phyloP scores from a whole-genome alignment of 345 rosid genomes.

The Bruguiera parviflora region DNA sequence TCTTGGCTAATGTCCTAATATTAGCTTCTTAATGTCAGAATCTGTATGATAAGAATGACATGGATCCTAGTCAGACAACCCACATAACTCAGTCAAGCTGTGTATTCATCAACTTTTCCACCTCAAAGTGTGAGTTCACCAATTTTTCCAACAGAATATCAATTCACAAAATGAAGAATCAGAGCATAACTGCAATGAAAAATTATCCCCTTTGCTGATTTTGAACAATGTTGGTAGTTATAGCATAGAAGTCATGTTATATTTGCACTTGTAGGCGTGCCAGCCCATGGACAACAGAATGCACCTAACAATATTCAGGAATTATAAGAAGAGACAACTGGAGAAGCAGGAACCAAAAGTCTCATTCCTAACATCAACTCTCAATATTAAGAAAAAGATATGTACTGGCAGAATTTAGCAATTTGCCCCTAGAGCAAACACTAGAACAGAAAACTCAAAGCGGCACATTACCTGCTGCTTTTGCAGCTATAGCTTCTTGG shows the following conservation, averaged over 20 bases:
- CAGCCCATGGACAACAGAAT: too few species aligned
- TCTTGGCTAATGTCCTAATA: too few species aligned
- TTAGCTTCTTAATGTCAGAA: background rate
- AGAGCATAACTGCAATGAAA: too few species aligned
- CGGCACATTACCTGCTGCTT: conserved; percentile 58
- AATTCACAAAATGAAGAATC: too few species aligned
- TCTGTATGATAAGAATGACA: background rate
- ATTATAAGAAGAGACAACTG: background rate
- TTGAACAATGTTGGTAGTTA: too few species aligned
- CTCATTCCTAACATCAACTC: background rate
- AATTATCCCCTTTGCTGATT: too few species aligned
- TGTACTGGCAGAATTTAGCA: background rate
- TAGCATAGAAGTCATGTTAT: too few species aligned
- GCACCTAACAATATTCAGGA: too few species aligned
- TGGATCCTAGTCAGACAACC: background rate
- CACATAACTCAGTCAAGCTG: background rate
- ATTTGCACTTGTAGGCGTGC: too few species aligned
- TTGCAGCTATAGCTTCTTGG: conserved; percentile 91
- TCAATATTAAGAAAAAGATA: background rate
- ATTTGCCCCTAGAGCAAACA: background rate
- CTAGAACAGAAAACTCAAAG: background rate
- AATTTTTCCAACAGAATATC: too few species aligned
- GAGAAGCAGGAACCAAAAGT: background rate
- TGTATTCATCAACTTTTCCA: background rate
- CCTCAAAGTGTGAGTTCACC: background rate